Percentiles rank a stretch among this genome's conserved stretches.
Conservation (phyloP, 768 basidiomycete genomes). For the Pleurotus citrinopileatus region DNA sequence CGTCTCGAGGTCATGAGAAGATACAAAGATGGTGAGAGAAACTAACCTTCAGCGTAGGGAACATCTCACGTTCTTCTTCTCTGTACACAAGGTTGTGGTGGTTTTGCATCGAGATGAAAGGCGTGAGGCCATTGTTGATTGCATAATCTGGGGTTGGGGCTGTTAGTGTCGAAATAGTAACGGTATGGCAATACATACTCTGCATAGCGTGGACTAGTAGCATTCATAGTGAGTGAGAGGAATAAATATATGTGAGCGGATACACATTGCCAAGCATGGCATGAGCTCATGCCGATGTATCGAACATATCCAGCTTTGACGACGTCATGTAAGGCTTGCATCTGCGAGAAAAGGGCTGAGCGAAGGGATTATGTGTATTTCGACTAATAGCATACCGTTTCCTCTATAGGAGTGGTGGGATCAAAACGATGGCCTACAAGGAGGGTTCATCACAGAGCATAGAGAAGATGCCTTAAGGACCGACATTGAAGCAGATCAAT, state of each 20-base stretch:
- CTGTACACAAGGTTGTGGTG: slow-evolving; percentile 60
- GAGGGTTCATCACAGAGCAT: background rate
- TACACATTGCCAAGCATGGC: slow-evolving; percentile 52
- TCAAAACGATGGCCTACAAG: slow-evolving; percentile 52
- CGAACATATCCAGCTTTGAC: slow-evolving; percentile 61
- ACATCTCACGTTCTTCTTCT: slow-evolving; percentile 66
- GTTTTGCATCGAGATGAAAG: slow-evolving; percentile 72
- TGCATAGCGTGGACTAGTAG: slow-evolving; percentile 52
- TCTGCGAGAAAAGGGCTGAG: slow-evolving; percentile 27
- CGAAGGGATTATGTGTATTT: background rate
- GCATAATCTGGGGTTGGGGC: slow-evolving; percentile 48
- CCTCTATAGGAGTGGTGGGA: slow-evolving; percentile 53
- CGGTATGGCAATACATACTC: slow-evolving; percentile 32
- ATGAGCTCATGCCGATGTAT: slow-evolving; percentile 59
- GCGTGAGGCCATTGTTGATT: slow-evolving; percentile 51
- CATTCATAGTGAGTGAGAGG: background rate
- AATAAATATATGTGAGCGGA: background rate
- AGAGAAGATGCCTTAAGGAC: slow-evolving; percentile 14
- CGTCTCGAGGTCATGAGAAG: background rate
- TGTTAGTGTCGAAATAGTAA: background rate
- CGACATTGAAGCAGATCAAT: slow-evolving; percentile 72
- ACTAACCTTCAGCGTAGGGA: slow-evolving; percentile 51
- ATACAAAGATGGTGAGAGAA: background rate
- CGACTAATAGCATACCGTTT: slow-evolving; percentile 37
- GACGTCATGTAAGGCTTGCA: slow-evolving; percentile 71